These are phyloP conservation scores for Boletus pseudo-olivaceus DNA, from an alignment of 768 basidiomycete species.

Conservation along the genomic window DNA sequence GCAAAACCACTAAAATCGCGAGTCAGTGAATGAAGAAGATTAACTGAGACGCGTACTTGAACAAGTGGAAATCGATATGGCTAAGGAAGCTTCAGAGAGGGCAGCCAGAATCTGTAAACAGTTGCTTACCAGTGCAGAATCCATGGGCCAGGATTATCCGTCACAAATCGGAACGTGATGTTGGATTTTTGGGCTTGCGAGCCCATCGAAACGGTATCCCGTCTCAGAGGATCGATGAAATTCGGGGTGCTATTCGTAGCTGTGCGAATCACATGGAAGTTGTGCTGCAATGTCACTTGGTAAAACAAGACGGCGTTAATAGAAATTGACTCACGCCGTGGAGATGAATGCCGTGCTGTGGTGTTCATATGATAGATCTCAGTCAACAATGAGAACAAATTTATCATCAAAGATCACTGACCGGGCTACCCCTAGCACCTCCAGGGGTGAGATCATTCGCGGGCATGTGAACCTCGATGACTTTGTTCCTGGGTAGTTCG, in stretches of 20 bases:
- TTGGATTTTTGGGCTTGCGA: conserved; percentile 34
- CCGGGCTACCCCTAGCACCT: conserved; percentile 35
- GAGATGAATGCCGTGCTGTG: conserved; percentile 39
- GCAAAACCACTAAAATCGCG: conserved; percentile 26
- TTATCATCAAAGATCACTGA: conserved; percentile 14
- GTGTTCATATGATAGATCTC: background rate
- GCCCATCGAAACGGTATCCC: conserved; percentile 36
- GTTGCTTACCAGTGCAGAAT: conserved; percentile 39
- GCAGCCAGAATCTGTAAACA: background rate
- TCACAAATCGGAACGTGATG: conserved; percentile 55
- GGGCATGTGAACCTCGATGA: conserved; percentile 47
- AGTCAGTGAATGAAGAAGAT: conserved; percentile 3
- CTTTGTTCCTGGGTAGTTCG: conserved; percentile 42
- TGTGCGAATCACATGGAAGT: conserved; percentile 37
- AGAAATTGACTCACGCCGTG: conserved; percentile 34
- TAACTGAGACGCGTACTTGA: conserved; percentile 11
- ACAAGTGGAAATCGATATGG: conserved; percentile 32
- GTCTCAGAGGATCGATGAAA: conserved; percentile 35
- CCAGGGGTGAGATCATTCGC: conserved; percentile 32
- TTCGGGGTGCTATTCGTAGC: conserved; percentile 32
- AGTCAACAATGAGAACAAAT: background rate
- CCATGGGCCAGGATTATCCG: conserved; percentile 68
- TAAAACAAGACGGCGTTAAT: background rate
- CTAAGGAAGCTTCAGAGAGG: conserved; percentile 12
- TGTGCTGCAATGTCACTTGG: conserved; percentile 27